Percentiles rank a stretch among this genome's conserved stretches.
Conservation (phyloP, 2,329 filamentous ascomycete species). For the Alternaria arborescens region DNA sequence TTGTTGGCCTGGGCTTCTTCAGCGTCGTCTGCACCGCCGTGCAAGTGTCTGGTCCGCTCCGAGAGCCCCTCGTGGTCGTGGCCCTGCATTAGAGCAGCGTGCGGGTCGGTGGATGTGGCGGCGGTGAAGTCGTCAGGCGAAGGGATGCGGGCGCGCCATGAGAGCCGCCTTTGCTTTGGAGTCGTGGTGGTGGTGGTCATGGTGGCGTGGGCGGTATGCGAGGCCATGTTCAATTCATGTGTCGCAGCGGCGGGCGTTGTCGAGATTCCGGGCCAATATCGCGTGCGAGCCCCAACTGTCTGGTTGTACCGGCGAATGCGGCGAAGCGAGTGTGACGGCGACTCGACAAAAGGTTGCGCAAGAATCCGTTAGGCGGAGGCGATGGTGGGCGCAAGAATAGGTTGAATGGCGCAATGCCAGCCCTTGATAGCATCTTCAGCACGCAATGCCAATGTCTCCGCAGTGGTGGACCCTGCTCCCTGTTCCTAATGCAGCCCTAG, state of each 20-base stretch:
- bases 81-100: slow-evolving; percentile 47
- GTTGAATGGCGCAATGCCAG: slow-evolving; percentile 23
- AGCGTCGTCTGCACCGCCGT: slow-evolving; percentile 30
- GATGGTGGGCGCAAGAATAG: background rate
- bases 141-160: slow-evolving; percentile 40
- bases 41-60: slow-evolving; percentile 42
- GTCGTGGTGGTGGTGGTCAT: slow-evolving; percentile 1
- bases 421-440: slow-evolving; percentile 22
- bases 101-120: slow-evolving; percentile 35
- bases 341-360: slow-evolving; percentile 10
- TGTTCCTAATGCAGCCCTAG: background rate
- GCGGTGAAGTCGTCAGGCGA: slow-evolving; percentile 19
- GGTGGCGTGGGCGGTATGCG: slow-evolving; percentile 36
- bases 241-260: slow-evolving; percentile 26
- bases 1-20: slow-evolving; percentile 41
- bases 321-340: slow-evolving; percentile 2
- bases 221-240: slow-evolving; percentile 33
- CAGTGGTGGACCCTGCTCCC: background rate
- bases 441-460: slow-evolving; percentile 19
- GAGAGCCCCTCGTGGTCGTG: slow-evolving; percentile 49
- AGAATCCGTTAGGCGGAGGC: slow-evolving; percentile 10
- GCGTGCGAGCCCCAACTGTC: slow-evolving; percentile 32
- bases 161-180: slow-evolving; percentile 37
- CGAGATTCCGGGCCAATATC: slow-evolving; percentile 27
- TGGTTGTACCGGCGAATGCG: slow-evolving; percentile 9